Evolutionary conservation across 2,329 filamentous ascomycete species (phyloP), one percentile per base, ranked within the genome.

Genomic region (Cladosporium sp.): DNA sequence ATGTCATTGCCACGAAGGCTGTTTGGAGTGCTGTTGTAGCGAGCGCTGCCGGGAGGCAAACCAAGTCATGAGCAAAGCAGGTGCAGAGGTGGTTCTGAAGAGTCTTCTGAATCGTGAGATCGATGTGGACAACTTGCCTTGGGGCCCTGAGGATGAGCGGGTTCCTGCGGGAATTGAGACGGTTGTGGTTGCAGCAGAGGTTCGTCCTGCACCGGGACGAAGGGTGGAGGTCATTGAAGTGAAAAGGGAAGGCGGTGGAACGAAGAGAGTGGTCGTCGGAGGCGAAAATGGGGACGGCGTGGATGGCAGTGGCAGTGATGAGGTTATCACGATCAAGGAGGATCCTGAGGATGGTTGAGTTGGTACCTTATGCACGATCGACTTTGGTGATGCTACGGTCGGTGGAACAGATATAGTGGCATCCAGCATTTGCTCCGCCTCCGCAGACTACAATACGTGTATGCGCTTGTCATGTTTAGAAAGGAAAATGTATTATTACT

Each of bases 31-130:
- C 73, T 92, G 95, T 43, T 91, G 88, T 63, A 89, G 87, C 62
- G 90, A 95, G 72, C 76, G 84, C 57, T 97, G 94, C 73, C 90
- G 88, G 72, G 85, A 96, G 73, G 84, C 86, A 56, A 97, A 97
- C 70, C 84, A 90, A 68, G 92, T 97, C 9, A 94, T 97, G 88
- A 94, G 89, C 69, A 97, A 97, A 74, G 90, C 88, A 0, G 93
- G 93, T 0, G 88, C 89, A 7, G 85, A 84, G 58, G 92, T 97
- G 22, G 86, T 97, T 30, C 75, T 97, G 59, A 89, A 88, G 74
- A 85, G 83, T 62, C 71, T 97, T 57, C 72, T 97, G 55, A 87
- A 88, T 19, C 80, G 86, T 72, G 84, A 92, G 30, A 88, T 97
- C 58, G 90, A 96, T 73, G 75, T 95, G 3, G 90, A 96, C 39